Conservation (phyloP, 805 yeast species). For the Candida maesae region DNA sequence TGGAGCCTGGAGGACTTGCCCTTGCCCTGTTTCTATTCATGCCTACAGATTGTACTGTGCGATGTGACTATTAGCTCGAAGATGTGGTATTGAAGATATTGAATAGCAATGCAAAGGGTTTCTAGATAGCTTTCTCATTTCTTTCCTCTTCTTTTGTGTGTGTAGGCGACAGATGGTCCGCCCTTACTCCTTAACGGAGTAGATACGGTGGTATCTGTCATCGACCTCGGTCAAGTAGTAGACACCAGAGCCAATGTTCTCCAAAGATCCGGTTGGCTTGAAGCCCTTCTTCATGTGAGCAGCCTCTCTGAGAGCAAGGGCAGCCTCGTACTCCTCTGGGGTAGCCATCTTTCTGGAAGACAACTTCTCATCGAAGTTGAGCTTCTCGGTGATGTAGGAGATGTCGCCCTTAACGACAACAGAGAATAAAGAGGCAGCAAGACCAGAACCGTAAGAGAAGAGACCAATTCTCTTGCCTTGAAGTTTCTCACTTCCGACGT, state of each 20-base stretch:
- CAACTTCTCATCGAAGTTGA: slow-evolving; percentile 67
- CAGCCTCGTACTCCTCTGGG: slow-evolving; percentile 80
- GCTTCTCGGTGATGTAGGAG: slow-evolving; percentile 54
- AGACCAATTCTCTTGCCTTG: slow-evolving; percentile 84
- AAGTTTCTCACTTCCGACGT: slow-evolving; percentile 67
- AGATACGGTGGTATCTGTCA: slow-evolving; percentile 83
- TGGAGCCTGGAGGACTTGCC: no score
- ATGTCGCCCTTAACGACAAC: slow-evolving; percentile 80
- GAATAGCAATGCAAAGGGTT: no score
- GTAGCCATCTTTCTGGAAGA: slow-evolving; percentile 59
- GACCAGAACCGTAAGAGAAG: slow-evolving; percentile 97
- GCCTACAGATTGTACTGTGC: no score
- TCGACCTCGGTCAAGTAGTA: slow-evolving; percentile 83
- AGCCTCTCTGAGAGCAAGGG: slow-evolving; percentile 81
- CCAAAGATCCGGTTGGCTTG: slow-evolving; percentile 77
- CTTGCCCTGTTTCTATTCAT: no score
- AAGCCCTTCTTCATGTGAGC: slow-evolving; percentile 79
- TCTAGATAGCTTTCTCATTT: no score
- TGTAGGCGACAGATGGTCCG: no score
- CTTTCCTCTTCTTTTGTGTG: no score
- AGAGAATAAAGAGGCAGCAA: slow-evolving; percentile 87
- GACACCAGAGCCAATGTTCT: slow-evolving; percentile 65
- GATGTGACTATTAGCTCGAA: no score
- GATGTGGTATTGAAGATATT: not conserved
- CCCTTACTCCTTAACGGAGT: slow-evolving; percentile 67